These are phyloP conservation scores for Calocybe gangraenosa DNA, from an alignment of 768 basidiomycete species.

Conservation along the genomic window DNA sequence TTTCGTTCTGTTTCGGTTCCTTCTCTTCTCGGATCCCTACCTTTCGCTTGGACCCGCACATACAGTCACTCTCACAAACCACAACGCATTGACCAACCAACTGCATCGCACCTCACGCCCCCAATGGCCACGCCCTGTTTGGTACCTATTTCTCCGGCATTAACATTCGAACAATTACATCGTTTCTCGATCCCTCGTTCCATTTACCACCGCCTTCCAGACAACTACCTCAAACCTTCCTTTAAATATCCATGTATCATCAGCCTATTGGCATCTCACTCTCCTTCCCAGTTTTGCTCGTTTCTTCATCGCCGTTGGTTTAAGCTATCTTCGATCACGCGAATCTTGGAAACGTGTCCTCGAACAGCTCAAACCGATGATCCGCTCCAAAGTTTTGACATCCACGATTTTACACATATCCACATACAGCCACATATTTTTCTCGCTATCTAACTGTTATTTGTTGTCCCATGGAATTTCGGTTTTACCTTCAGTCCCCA, in stretches of 20 bases:
- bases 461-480: slow-evolving; percentile 22
- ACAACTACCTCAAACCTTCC: slow-evolving; percentile 3
- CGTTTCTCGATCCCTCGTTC: slow-evolving; percentile 6
- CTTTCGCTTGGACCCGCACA: slow-evolving; percentile 6
- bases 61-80: slow-evolving; percentile 7
- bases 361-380: background rate
- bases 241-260: slow-evolving; percentile 5
- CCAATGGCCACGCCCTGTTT: slow-evolving; percentile 7
- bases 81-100: slow-evolving; percentile 12
- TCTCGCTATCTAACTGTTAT: slow-evolving; percentile 30
- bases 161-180: slow-evolving; percentile 3
- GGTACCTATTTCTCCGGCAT: slow-evolving; percentile 9
- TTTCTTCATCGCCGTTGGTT: slow-evolving; percentile 1
- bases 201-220: slow-evolving; percentile 4
- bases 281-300: slow-evolving; percentile 4
- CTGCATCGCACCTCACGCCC: slow-evolving; percentile 2
- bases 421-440: slow-evolving; percentile 14
- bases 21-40: slow-evolving; percentile 2
- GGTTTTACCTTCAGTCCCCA: slow-evolving; percentile 11
- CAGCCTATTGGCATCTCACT: slow-evolving; percentile 8
- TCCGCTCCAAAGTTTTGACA: slow-evolving; percentile 1
- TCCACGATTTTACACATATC: slow-evolving; percentile 6
- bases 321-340: slow-evolving; percentile 3
- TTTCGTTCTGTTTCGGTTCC: background rate
- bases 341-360: slow-evolving; percentile 11